Evolutionary conservation across 805 yeast species (phyloP), one percentile per base, ranked within the genome.

Genomic region (Candida railenensis): DNA sequence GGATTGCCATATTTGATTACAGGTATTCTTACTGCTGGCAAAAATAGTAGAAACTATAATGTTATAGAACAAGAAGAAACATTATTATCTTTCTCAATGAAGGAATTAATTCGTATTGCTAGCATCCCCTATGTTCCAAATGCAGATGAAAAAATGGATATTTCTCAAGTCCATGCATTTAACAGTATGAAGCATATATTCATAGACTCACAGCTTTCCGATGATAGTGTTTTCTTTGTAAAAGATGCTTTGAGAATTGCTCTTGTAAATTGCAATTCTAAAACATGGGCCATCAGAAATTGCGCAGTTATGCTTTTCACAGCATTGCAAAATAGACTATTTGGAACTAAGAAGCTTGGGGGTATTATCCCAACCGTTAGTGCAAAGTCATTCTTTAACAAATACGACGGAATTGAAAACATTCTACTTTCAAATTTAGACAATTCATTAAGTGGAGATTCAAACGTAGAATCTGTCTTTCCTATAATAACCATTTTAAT

Each of bases 261-360:
- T 0, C 71, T 94, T 37, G 55, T 66, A 2, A 76, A 82, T 32
- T 89, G 92, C 63, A 73, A 79, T 1, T 80, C 87, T 1, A 68
- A 75, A 2, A 71, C 82, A 20, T 92, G 98, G 98, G 82, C 96
- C 0, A 77, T 92, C 22, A 76, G 96, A 58, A 92, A 92, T 61
- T 89, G 97, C 63, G 89, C 96, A 0, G 86, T 91, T 16, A 94
- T 92, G 98, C 72, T 92, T 36, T 92, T 90, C 61, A 84, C 96
- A 0, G 83, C 96, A 0, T 65, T 92, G 37, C 94, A 89, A 56
- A 85, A 84, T 48, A 75, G 92, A 49, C 58, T 94, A 3, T 91
- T 92, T 65, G 95, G 95, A 1, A 78, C 75, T 12, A 73, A 73
- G 39, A 69, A 71, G 45, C 50, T 61, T 11, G 67, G 67, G 9